phyloP scores from a whole-genome alignment of 192 early-diverging fungal species.

The Jimgerdemannia flammicorona region DNA sequence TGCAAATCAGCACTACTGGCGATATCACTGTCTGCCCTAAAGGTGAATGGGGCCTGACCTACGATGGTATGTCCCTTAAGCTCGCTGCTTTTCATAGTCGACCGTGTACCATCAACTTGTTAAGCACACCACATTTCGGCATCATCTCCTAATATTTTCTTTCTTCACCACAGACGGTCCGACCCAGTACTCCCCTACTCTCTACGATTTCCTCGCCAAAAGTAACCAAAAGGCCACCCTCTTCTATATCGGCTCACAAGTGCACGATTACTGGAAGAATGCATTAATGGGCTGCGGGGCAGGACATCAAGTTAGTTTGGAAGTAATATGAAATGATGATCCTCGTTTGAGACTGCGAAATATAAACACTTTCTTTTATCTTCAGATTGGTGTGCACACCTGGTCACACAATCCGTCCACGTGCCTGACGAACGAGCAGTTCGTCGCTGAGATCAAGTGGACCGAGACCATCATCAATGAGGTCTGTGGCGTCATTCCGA shows the following conservation, averaged over 20 bases:
- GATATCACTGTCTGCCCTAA: conserved; percentile 43
- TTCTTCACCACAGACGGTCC: conserved; percentile 48
- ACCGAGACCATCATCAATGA: conserved; percentile 46
- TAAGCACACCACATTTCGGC: no score
- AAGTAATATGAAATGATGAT: no score
- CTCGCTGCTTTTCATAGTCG: no score
- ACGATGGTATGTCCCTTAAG: not conserved
- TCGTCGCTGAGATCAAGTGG: conserved; percentile 58
- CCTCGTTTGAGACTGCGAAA: not conserved
- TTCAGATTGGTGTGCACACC: conserved; percentile 49
- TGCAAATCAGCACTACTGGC: conserved; percentile 4
- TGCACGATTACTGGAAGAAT: conserved; percentile 40
- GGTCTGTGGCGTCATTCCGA: conserved; percentile 47
- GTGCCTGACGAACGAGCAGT: conserved; percentile 52
- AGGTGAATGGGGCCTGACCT: not conserved
- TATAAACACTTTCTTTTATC: conserved; percentile 8
- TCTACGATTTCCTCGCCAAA: conserved; percentile 38
- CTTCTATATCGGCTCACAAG: conserved; percentile 48
- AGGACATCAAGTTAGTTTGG: conserved; percentile 13
- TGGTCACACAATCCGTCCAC: conserved; percentile 59
- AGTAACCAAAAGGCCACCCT: conserved; percentile 37
- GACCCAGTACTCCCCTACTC: conserved; percentile 32
- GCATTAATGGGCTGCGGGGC: conserved; percentile 23
- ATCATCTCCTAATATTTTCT: no score
- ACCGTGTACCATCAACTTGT: no score